phyloP scores from a whole-genome alignment of 177 flowering plant genomes.

The Vitis hybrid region DNA sequence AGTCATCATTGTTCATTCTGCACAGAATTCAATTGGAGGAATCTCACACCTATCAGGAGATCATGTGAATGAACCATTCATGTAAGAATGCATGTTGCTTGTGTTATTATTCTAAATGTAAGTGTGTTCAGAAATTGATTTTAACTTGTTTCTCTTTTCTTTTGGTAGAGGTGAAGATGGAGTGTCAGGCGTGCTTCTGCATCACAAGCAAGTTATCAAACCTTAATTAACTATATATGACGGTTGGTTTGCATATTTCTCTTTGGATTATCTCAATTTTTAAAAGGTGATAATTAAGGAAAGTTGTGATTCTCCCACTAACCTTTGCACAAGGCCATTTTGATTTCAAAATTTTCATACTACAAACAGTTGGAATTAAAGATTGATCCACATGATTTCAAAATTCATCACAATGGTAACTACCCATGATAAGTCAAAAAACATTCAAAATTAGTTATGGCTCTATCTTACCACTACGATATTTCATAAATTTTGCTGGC shows the following conservation, averaged over 20 bases:
- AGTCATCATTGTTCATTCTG: constrained; percentile 13
- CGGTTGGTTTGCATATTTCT: constrained; percentile 62
- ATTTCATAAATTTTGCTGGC: no score
- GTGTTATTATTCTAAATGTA: background rate
- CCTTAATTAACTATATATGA: constrained; percentile 50
- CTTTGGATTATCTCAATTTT: constrained; percentile 12
- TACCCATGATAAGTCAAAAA: no score
- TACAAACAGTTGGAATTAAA: no score
- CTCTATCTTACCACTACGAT: no score
- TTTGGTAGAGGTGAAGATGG: constrained; percentile 81
- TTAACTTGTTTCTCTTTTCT: constrained; percentile 13
- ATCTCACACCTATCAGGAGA: constrained; percentile 81
- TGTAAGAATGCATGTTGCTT: constrained; percentile 47
- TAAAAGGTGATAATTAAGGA: constrained; percentile 1
- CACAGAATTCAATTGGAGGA: constrained; percentile 97
- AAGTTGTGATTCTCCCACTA: background rate
- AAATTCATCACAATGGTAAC: no score
- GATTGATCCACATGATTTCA: no score
- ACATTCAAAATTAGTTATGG: no score
- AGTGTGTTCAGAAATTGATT: background rate
- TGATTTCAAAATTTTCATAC: background rate
- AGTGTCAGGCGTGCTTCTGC: constrained; percentile 95
- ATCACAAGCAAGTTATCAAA: constrained; percentile 96
- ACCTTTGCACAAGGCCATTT: background rate
- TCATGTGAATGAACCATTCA: constrained; percentile 96